Conservation (phyloP, 768 basidiomycete genomes). For the Lentinus tigrinus region DNA sequence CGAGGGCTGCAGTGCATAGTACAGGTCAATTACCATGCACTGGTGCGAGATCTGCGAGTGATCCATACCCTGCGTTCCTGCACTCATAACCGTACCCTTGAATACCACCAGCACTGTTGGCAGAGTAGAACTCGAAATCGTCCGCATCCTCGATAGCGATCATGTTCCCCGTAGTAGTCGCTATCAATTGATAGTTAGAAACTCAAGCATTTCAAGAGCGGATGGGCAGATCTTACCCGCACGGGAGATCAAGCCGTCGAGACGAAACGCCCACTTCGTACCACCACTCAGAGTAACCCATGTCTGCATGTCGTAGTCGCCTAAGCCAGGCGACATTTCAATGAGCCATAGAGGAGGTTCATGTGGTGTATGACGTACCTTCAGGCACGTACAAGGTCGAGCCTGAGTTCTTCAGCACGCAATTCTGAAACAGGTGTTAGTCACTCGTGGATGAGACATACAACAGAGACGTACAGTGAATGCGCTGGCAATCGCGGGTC, state of each 20-base stretch:
- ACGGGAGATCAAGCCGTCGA: conserved; percentile 33
- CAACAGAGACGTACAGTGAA: conserved; percentile 17
- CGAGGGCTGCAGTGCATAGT: conserved; percentile 18
- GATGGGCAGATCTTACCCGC: conserved; percentile 14
- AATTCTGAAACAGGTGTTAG: conserved; percentile 12
- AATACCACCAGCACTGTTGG: conserved; percentile 29
- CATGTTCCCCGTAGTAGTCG: conserved; percentile 30
- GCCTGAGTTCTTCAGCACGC: conserved; percentile 25
- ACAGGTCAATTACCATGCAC: neutral
- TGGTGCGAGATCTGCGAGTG: too few species aligned
- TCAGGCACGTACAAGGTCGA: conserved; percentile 26
- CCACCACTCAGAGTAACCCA: conserved; percentile 29
- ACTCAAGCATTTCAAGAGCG: neutral
- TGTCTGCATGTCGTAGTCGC: conserved; percentile 29
- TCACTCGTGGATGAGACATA: neutral
- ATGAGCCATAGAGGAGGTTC: too few species aligned
- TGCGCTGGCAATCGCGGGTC: conserved; percentile 28
- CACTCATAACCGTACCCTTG: conserved; percentile 31
- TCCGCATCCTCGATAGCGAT: conserved; percentile 29
- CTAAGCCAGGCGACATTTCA: neutral
- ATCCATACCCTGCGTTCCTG: conserved; percentile 29
- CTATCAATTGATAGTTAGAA: neutral
- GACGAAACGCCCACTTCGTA: conserved; percentile 29
- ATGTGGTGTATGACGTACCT: conserved; percentile 9
- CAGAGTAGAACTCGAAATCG: conserved; percentile 33